Evolutionary conservation across 78 protist genomes (phyloP).

Genomic region (Creolimax fragrantissima): DNA sequence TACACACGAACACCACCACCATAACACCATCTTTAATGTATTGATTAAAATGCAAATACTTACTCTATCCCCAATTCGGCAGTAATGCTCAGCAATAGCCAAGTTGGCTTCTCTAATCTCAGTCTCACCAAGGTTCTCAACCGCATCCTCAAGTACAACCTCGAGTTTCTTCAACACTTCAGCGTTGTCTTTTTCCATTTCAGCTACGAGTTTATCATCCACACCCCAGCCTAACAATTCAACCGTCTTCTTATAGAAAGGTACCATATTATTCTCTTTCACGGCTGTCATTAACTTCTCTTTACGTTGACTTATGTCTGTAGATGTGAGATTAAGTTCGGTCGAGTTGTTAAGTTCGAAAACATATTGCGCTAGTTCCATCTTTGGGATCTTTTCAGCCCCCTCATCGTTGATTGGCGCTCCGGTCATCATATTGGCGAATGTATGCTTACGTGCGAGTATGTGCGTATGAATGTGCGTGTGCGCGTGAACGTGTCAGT

Average conservation of each 20-base stretch:
- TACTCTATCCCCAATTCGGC: constrained; percentile 81
- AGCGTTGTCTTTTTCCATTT: constrained; percentile 33
- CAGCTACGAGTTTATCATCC: constrained; percentile 28
- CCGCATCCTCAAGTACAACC: constrained; percentile 72
- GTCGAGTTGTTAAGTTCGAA: not conserved
- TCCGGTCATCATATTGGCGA: not conserved
- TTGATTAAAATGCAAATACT: not conserved
- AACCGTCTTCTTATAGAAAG: constrained; percentile 58
- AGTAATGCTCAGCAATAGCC: constrained; percentile 54
- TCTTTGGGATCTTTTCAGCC: not conserved
- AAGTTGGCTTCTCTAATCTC: constrained; percentile 84
- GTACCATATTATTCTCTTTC: constrained; percentile 49
- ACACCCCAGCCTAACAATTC: constrained; percentile 39
- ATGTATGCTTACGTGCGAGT: not conserved
- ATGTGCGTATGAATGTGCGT: not conserved
- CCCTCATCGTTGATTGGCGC: not conserved
- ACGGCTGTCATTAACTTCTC: not conserved
- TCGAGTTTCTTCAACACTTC: constrained; percentile 11
- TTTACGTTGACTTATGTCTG: not conserved
- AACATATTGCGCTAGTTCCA: not conserved
- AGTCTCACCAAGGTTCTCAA: constrained; percentile 83
- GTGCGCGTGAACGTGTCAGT: not conserved
- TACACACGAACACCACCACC: not conserved
- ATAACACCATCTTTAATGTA: not conserved
- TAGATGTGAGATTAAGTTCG: not conserved